Conservation (phyloP, 1,284 basidiomycete genomes). For the Apiotrichum brassicae region DNA sequence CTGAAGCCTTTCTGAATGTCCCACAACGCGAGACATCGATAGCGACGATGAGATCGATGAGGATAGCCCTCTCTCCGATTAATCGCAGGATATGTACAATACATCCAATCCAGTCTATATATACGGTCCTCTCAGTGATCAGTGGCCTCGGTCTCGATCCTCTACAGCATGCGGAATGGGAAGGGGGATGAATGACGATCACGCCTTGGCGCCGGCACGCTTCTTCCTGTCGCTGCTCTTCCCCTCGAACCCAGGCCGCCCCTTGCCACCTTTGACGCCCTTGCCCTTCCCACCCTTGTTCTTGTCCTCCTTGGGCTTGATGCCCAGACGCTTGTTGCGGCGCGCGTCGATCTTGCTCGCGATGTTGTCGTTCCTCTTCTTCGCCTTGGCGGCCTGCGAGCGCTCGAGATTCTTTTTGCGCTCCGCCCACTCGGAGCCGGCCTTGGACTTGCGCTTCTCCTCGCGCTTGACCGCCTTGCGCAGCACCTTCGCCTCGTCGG, state of each 20-base stretch:
- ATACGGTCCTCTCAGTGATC: too few relatives aligned
- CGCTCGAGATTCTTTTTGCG: slow-evolving; percentile 68
- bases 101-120: slow-evolving; percentile 4
- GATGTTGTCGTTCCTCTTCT: slow-evolving; percentile 84
- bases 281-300: slow-evolving; percentile 28
- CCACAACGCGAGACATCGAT: too few relatives aligned
- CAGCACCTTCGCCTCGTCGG: slow-evolving; percentile 69
- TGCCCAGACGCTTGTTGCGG: slow-evolving; percentile 66
- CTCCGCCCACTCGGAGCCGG: slow-evolving; percentile 76
- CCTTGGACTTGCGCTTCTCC: slow-evolving; percentile 78
- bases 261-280: slow-evolving; percentile 6
- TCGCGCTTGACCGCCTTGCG: slow-evolving; percentile 86
- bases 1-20: too few relatives aligned
- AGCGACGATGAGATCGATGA: too few relatives aligned
- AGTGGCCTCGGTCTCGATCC: too few relatives aligned
- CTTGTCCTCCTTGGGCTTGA: slow-evolving; percentile 47
- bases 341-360: slow-evolving; percentile 68
- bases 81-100: too few relatives aligned
- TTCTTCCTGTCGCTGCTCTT: slow-evolving; percentile 16
- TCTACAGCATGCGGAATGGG: too few relatives aligned
- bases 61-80: too few relatives aligned
- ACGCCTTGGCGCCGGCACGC: slow-evolving; percentile 2
- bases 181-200: too few relatives aligned
- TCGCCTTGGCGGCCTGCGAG: slow-evolving; percentile 71
- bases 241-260: slow-evolving; percentile 37